These are phyloP conservation scores for Phytophthora parvispora DNA, from an alignment of 352 stramenopile genomes.

Conservation along the genomic window DNA sequence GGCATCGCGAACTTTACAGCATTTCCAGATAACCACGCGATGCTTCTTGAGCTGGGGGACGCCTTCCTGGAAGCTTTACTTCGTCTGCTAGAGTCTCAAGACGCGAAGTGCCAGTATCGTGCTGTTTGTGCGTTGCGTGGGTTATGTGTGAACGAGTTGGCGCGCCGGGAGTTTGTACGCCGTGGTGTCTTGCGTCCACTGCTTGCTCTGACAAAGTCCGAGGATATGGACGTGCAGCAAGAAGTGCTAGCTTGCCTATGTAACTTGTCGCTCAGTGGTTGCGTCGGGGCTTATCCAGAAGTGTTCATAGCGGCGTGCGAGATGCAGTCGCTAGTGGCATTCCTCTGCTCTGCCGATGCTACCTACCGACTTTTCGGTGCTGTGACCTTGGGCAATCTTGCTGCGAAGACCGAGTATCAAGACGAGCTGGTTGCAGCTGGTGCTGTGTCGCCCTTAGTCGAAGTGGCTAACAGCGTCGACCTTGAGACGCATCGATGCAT, in stretches of 20 bases:
- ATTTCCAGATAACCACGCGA: constrained; percentile 92
- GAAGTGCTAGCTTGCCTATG: constrained; percentile 98
- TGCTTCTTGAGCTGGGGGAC: constrained; percentile 71
- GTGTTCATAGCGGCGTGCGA: constrained; percentile 93
- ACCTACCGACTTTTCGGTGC: constrained; percentile 97
- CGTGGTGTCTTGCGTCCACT: constrained; percentile 89
- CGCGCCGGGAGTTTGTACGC: constrained; percentile 92
- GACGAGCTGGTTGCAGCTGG: constrained; percentile 87
- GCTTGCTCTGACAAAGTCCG: constrained; percentile 91
- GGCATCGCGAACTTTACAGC: constrained; percentile 95
- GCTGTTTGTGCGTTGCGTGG: constrained; percentile 93
- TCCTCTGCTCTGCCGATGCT: constrained; percentile 96
- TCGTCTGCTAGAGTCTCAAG: constrained; percentile 63
- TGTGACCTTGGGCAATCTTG: constrained; percentile 97
- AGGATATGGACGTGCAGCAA: constrained; percentile 96
- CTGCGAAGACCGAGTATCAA: constrained; percentile 78
- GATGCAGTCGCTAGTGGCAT: constrained; percentile 93
- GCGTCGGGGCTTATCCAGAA: constrained; percentile 91
- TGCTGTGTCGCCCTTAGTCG: constrained; percentile 94
- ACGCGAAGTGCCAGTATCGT: constrained; percentile 90
- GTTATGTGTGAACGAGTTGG: constrained; percentile 89
- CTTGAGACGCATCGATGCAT: constrained; percentile 97
- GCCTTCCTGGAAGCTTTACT: constrained; percentile 69
- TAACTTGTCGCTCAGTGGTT: constrained; percentile 97
- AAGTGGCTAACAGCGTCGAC: constrained; percentile 93